Conservation (phyloP, 345 rosid species). For the Kernera saxatilis region DNA sequence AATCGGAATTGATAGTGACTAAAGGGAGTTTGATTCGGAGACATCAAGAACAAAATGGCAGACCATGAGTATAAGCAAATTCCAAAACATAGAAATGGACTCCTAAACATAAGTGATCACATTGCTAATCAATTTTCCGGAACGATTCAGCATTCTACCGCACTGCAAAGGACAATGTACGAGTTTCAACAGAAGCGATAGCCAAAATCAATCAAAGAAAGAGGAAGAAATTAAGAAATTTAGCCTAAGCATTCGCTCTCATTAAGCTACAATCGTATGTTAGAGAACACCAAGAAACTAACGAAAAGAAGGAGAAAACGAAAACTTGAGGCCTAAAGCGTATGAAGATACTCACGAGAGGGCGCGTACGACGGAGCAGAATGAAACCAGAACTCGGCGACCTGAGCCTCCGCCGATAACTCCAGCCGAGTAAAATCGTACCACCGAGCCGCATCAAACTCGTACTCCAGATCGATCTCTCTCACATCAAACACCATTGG, state of each 20-base stretch:
- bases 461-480: constrained; percentile 77
- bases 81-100: background rate
- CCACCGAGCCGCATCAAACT: constrained; percentile 81
- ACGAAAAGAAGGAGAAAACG: background rate
- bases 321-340: background rate
- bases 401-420: constrained; percentile 53
- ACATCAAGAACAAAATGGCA: background rate
- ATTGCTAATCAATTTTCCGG: background rate
- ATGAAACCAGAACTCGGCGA: constrained; percentile 77
- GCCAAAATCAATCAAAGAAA: background rate
- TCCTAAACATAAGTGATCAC: too few relatives aligned
- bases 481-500: constrained; percentile 54
- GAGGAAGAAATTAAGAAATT: background rate
- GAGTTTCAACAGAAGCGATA: background rate
- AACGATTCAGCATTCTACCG: background rate
- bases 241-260: background rate
- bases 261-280: background rate
- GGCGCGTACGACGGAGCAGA: constrained; percentile 65
- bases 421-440: constrained; percentile 78
- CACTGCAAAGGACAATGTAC: background rate
- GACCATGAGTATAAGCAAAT: background rate
- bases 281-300: background rate
- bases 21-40: background rate
- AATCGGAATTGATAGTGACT: background rate
- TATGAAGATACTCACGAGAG: constrained; percentile 65